A percentile compares a stretch with the other conserved stretches of the same genome.
Evolutionary conservation across 129 eudicot species (phyloP).

Genomic region (Escallonia rubra): DNA sequence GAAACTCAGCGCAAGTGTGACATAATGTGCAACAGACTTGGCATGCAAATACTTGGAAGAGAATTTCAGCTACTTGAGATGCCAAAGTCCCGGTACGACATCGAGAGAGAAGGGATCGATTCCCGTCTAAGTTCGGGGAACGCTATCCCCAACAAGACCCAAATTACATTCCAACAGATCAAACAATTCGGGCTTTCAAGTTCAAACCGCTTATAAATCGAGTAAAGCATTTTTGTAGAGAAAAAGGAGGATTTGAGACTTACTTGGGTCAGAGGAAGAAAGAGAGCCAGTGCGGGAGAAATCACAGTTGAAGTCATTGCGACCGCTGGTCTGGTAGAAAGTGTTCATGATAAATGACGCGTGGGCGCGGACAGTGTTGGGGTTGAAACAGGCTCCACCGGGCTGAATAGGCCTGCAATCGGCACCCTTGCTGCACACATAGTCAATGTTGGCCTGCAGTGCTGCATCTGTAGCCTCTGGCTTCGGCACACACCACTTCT

Average conservation of each 20-base stretch:
- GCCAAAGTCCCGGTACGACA: too few relatives aligned
- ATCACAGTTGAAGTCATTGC: conserved; percentile 64
- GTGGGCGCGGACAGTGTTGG: conserved; percentile 56
- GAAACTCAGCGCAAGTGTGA: too few relatives aligned
- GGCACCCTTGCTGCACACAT: conserved; percentile 72
- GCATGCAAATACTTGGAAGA: too few relatives aligned
- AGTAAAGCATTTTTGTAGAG: background rate
- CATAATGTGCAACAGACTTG: too few relatives aligned
- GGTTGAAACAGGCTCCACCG: conserved; percentile 74
- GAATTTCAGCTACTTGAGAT: too few relatives aligned
- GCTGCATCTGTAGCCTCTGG: conserved; percentile 50
- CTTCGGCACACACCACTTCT: conserved; percentile 79
- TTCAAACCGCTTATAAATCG: background rate
- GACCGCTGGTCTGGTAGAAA: conserved; percentile 69
- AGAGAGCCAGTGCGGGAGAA: conserved; percentile 56
- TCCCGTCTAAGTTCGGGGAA: too few relatives aligned
- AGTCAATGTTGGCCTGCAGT: conserved; percentile 65
- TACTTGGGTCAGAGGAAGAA: conserved; percentile 67
- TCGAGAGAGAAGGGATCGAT: too few relatives aligned
- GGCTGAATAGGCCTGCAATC: conserved; percentile 71
- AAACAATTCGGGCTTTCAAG: background rate
- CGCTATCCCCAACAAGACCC: too few relatives aligned
- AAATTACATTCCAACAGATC: background rate
- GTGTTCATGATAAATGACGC: conserved; percentile 74
- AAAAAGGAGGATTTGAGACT: conserved; percentile 3